phyloP scores from a whole-genome alignment of 192 early-diverging fungal species.

The Irineochytrium annulatum region DNA sequence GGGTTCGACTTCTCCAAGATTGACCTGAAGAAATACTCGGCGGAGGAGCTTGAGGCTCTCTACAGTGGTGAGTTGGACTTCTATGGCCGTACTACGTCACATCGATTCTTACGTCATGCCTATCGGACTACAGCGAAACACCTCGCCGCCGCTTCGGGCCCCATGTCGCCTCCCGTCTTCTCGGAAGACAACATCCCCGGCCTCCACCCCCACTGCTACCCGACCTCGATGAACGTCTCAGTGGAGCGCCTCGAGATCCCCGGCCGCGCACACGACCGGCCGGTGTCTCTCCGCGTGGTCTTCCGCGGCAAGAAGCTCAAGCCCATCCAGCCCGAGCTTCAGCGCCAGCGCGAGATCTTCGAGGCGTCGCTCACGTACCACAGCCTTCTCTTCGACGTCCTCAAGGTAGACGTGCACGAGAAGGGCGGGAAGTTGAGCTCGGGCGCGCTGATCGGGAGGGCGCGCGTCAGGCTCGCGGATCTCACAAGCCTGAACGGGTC shows the following conservation, averaged over 20 bases:
- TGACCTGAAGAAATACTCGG: not conserved
- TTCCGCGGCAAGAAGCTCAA: not conserved
- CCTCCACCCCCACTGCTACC: conserved; percentile 1
- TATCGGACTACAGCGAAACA: not conserved
- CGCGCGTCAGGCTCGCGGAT: conserved; percentile 21
- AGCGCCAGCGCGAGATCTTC: not conserved
- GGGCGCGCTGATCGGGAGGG: conserved; percentile 20
- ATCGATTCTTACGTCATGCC: too few relatives aligned
- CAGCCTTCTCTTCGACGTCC: conserved; percentile 31
- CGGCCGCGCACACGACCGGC: not conserved
- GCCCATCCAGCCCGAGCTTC: not conserved
- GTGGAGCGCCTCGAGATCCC: not conserved
- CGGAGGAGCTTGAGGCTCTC: not conserved
- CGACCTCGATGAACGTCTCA: conserved; percentile 1
- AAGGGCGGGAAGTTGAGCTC: too few relatives aligned
- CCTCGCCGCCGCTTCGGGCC: not conserved
- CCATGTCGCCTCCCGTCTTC: not conserved
- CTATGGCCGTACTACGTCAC: not conserved
- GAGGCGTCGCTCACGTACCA: conserved; percentile 21
- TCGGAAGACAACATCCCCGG: not conserved
- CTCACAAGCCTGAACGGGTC: conserved; percentile 23
- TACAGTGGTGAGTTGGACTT: not conserved
- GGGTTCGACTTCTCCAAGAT: conserved; percentile 5
- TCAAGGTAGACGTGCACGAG: conserved; percentile 25
- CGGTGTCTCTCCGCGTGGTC: not conserved